phyloP scores from a whole-genome alignment of 495 filamentous ascomycete species.

The Evernia prunastri region DNA sequence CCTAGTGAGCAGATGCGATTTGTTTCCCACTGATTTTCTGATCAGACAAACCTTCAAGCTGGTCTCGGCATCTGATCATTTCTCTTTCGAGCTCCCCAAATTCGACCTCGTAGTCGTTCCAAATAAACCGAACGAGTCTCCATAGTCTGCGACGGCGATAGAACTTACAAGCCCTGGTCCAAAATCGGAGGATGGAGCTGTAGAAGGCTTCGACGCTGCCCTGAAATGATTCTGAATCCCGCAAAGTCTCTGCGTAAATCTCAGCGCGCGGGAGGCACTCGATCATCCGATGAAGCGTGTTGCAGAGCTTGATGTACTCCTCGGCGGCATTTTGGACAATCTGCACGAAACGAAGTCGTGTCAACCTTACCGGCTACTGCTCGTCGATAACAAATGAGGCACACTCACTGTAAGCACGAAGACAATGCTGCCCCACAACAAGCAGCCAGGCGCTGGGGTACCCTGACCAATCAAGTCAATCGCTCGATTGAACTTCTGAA shows the following conservation, averaged over 20 bases:
- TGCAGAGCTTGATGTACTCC: conserved; percentile 5
- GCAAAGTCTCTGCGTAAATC: neutral
- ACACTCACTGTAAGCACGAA: neutral
- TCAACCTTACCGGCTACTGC: too few species aligned
- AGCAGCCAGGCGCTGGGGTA: neutral
- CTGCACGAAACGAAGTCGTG: neutral
- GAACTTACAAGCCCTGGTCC: conserved; percentile 2
- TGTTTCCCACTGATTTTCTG: neutral
- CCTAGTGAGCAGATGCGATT: too few species aligned
- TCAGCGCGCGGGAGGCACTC: conserved; percentile 3
- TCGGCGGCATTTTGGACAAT: conserved; percentile 9
- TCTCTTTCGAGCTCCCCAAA: neutral
- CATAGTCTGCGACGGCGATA: neutral
- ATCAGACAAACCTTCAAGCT: neutral
- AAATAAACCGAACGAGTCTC: neutral
- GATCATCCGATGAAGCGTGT: neutral
- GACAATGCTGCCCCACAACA: neutral
- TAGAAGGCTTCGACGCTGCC: neutral
- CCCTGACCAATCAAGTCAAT: conserved; percentile 3
- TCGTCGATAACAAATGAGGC: neutral
- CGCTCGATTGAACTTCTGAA: neutral
- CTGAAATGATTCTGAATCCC: neutral
- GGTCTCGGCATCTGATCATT: neutral
- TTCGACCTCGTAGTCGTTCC: neutral
- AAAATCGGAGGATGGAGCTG: neutral